Conservation (phyloP, 164 flowering plant genomes). For the Nymphaea colorata region DNA sequence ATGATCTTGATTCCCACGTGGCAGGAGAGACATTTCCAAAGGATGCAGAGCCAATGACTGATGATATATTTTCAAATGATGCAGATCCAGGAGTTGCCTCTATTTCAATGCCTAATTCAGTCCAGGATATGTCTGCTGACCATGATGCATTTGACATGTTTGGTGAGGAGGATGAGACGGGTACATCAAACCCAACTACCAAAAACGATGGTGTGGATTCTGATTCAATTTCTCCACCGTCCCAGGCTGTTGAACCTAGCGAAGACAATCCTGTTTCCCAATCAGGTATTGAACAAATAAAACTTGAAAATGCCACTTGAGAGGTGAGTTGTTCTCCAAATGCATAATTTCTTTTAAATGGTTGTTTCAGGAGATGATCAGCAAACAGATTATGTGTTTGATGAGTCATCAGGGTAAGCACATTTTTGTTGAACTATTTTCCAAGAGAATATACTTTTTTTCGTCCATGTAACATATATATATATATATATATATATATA, state of each 20-base stretch:
- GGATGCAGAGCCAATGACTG: slow-evolving; percentile 3
- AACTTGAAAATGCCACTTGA: background rate
- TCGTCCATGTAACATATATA: background rate
- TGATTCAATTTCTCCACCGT: slow-evolving; percentile 13
- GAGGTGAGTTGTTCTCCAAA: too few species aligned
- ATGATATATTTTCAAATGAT: slow-evolving; percentile 10
- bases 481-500: background rate
- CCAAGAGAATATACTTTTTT: background rate
- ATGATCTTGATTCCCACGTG: slow-evolving; percentile 9
- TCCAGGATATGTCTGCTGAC: slow-evolving; percentile 15
- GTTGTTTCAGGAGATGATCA: slow-evolving; percentile 25
- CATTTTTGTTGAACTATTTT: background rate
- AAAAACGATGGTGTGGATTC: slow-evolving; percentile 14
- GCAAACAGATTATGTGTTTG: slow-evolving; percentile 68
- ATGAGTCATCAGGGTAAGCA: slow-evolving; percentile 87
- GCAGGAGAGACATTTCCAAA: slow-evolving; percentile 10
- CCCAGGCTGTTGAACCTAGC: background rate
- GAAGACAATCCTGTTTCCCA: background rate
- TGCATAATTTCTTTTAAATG: too few species aligned
- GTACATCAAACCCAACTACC: slow-evolving; percentile 18
- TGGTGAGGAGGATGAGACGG: slow-evolving; percentile 58
- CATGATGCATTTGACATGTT: slow-evolving; percentile 72
- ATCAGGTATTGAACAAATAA: background rate
- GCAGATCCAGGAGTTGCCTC: slow-evolving; percentile 11
- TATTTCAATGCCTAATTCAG: slow-evolving; percentile 9